Evolutionary conservation across 1,139 yeast genomes (phyloP), one percentile per base, ranked within the genome.

Genomic region (Magnusiomyces ingens): DNA sequence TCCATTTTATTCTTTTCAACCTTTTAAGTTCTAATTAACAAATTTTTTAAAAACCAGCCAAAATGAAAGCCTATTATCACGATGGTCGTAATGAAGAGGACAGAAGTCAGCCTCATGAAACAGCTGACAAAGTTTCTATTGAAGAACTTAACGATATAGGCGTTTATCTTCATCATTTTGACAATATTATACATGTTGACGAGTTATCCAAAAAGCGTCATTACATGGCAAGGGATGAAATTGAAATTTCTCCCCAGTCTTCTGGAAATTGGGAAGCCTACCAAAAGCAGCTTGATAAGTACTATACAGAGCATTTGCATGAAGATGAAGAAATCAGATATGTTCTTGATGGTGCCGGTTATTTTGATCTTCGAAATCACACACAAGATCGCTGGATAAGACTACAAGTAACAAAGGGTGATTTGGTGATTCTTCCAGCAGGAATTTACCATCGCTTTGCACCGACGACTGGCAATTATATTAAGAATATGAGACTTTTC

Each of bases 261-360:
- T 81, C 90, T 65, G 83, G 84, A 6, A 82, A 85, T 48, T 83
- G 83, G 52, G 76, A 78, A 43, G 83, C 80, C 0, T 80, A 85
- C 64, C 76, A 81, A 59, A 74, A 73, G 55, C 88, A 89, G 68
- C 77, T 91, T 71, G 73, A 78, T 57, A 77, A 71, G 53, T 91
- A 91, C 69, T 89, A 85, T 72, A 75, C 80, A 50, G 98, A 93
- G 68, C 99, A 93, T 69, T 75, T 88, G 60, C 99, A 93, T 67
- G 98, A 93, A 68, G 99, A 93, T 67, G 99, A 93, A 71, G 99
- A 93, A 73, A 93, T 93, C 67, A 76, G 99, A 59, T 91, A 90
- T 70, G 80, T 90, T 55, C 67, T 85, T 35, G 96, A 85, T 29
- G 99, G 99, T 10, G 87, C 82, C 57, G 98, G 99, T 0, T 93